These are phyloP conservation scores for Globisporangium barbulae DNA, from an alignment of 352 stramenopile genomes.

Conservation along the genomic window DNA sequence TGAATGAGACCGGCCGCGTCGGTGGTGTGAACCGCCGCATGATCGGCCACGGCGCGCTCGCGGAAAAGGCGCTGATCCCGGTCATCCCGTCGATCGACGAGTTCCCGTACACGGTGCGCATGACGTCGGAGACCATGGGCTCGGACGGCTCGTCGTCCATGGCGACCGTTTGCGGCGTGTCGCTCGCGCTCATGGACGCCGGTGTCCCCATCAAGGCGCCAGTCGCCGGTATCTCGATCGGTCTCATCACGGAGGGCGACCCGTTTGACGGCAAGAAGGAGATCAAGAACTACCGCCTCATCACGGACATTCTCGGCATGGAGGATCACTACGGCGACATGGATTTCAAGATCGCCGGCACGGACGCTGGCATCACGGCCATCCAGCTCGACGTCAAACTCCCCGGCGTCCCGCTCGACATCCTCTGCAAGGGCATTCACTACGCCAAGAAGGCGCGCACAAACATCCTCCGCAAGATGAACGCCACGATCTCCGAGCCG, in stretches of 20 bases:
- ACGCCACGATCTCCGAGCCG: constrained; percentile 54
- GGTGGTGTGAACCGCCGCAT: constrained; percentile 89
- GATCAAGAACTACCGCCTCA: constrained; percentile 84
- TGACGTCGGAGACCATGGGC: constrained; percentile 96
- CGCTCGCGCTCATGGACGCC: constrained; percentile 95
- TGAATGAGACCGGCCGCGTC: constrained; percentile 93
- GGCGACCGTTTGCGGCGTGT: constrained; percentile 96
- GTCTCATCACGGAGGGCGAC: constrained; percentile 73
- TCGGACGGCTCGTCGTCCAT: constrained; percentile 95
- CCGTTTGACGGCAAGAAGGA: constrained; percentile 60
- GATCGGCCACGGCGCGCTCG: constrained; percentile 96
- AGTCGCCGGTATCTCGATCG: constrained; percentile 96
- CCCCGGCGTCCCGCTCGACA: constrained; percentile 74
- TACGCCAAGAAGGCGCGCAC: constrained; percentile 77
- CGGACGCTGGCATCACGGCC: constrained; percentile 89
- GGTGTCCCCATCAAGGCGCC: constrained; percentile 93
- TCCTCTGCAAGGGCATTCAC: constrained; percentile 85
- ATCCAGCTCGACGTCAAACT: constrained; percentile 97
- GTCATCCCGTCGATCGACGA: constrained; percentile 88
- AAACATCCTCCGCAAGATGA: constrained; percentile 87
- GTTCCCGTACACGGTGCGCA: constrained; percentile 96
- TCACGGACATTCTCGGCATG: constrained; percentile 97
- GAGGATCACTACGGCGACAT: constrained; percentile 98
- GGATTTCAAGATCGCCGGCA: constrained; percentile 98
- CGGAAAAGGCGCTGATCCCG: constrained; percentile 94